Percentiles rank a stretch among this genome's conserved stretches.
Conservation (phyloP, 1,284 basidiomycete species). For the Rhodotorula sp. region DNA sequence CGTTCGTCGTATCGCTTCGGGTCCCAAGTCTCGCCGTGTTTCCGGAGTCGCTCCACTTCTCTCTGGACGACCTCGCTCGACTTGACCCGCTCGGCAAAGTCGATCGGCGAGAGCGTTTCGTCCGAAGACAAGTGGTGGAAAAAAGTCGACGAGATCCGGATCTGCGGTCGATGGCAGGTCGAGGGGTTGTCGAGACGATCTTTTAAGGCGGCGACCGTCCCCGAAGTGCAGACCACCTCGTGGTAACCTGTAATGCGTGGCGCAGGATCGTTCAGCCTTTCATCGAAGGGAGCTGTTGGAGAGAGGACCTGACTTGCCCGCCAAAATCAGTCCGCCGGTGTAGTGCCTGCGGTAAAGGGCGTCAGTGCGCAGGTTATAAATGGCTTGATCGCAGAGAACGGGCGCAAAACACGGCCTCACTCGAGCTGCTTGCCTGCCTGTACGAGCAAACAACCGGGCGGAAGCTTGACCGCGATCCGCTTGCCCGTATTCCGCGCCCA, state of each 20-base stretch:
- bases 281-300: slow-evolving; percentile 2
- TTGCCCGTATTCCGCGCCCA: slow-evolving; percentile 90
- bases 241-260: slow-evolving; percentile 59
- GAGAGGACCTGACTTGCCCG: slow-evolving; percentile 21
- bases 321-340: slow-evolving; percentile 79
- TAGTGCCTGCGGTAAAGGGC: slow-evolving; percentile 73
- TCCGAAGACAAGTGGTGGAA: slow-evolving; percentile 91
- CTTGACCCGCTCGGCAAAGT: background rate
- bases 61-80: slow-evolving; percentile 10
- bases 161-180: slow-evolving; percentile 66
- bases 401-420: slow-evolving; percentile 14
- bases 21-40: slow-evolving; percentile 51
- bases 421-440: slow-evolving; percentile 92
- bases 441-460: slow-evolving; percentile 59
- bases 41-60: slow-evolving; percentile 53
- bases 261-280: background rate
- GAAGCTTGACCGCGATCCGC: slow-evolving; percentile 77
- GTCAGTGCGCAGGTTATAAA: slow-evolving; percentile 5
- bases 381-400: background rate
- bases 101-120: slow-evolving; percentile 48
- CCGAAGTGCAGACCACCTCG: slow-evolving; percentile 81
- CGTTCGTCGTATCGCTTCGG: slow-evolving; percentile 60
- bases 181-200: slow-evolving; percentile 59
- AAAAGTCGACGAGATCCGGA: slow-evolving; percentile 89
- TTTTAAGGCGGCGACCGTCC: slow-evolving; percentile 67